A percentile compares a stretch with the other conserved stretches of the same genome.
Evolutionary conservation across 1,284 basidiomycete species (phyloP).

Genomic region (Sporisorium iseilematis-ciliati): DNA sequence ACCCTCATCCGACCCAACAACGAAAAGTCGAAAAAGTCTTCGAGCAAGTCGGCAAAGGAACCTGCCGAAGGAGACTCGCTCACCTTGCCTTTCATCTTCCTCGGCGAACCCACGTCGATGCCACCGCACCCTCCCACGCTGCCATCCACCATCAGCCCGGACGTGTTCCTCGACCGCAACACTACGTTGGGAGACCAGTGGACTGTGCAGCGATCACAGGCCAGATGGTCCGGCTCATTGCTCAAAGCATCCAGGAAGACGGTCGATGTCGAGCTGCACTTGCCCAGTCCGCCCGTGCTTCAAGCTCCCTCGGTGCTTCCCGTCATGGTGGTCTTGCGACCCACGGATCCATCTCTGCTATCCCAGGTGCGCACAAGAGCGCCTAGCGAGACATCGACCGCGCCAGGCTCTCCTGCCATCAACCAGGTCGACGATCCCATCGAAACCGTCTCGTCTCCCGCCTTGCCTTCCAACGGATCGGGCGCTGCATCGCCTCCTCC

Average conservation of each 20-base stretch:
- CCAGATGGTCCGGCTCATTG: constrained; percentile 60
- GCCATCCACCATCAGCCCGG: constrained; percentile 51
- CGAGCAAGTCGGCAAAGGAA: constrained; percentile 38
- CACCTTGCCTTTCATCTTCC: constrained; percentile 62
- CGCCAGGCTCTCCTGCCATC: constrained; percentile 38
- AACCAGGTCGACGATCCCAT: constrained; percentile 40
- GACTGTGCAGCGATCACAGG: constrained; percentile 48
- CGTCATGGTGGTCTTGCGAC: constrained; percentile 60
- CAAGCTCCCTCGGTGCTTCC: constrained; percentile 61
- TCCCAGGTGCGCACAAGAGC: constrained; percentile 36
- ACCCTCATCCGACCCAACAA: constrained; percentile 39
- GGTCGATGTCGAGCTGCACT: constrained; percentile 59
- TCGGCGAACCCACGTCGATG: constrained; percentile 56
- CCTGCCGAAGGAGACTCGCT: constrained; percentile 47
- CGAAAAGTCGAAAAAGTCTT: constrained; percentile 33
- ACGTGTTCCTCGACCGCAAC: constrained; percentile 39
- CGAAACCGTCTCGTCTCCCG: constrained; percentile 28
- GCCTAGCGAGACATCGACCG: constrained; percentile 41
- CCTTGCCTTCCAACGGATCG: constrained; percentile 9
- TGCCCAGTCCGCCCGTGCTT: constrained; percentile 46
- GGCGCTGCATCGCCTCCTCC: constrained; percentile 9
- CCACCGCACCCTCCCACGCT: constrained; percentile 52
- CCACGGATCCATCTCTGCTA: constrained; percentile 57
- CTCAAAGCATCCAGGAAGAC: constrained; percentile 47
- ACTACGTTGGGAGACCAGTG: constrained; percentile 51